Evolutionary conservation across 768 basidiomycete genomes (phyloP).

Genomic region (Podaxis mareebaensis): DNA sequence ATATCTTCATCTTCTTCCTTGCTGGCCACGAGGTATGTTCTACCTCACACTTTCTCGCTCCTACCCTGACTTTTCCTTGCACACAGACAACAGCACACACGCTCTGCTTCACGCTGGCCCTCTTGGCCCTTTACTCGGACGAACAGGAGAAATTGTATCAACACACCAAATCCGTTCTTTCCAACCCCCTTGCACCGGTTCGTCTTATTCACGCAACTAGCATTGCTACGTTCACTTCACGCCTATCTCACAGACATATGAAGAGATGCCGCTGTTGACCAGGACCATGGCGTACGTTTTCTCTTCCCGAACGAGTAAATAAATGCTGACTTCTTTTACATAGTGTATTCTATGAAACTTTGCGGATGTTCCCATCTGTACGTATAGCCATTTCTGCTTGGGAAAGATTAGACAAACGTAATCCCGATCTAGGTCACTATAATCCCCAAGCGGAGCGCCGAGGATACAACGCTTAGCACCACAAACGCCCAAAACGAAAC

Average conservation of each 20-base stretch:
- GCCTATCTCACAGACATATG: slow-evolving; percentile 26
- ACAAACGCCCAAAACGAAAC: slow-evolving; percentile 14
- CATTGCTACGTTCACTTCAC: neutral
- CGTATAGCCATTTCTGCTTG: neutral
- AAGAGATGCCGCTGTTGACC: slow-evolving; percentile 31
- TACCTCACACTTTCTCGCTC: neutral
- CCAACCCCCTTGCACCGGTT: slow-evolving; percentile 22
- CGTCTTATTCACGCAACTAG: neutral
- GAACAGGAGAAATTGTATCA: slow-evolving; percentile 45
- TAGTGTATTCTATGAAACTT: slow-evolving; percentile 44
- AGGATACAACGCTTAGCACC: slow-evolving; percentile 18
- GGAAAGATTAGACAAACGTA: neutral
- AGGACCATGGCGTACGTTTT: slow-evolving; percentile 31
- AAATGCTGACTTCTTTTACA: neutral
- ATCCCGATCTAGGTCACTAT: slow-evolving; percentile 5
- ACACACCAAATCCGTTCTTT: slow-evolving; percentile 31
- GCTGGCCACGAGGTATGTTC: slow-evolving; percentile 55
- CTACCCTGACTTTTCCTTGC: neutral
- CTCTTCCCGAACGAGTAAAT: neutral
- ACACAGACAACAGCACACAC: slow-evolving; percentile 40
- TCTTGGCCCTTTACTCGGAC: slow-evolving; percentile 45
- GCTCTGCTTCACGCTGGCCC: slow-evolving; percentile 38
- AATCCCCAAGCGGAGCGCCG: slow-evolving; percentile 16
- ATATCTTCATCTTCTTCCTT: slow-evolving; percentile 47
- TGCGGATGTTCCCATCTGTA: slow-evolving; percentile 42